Base-by-base conservation (phyloP, 768 basidiomycete species). In the Russula emetica region DNA sequence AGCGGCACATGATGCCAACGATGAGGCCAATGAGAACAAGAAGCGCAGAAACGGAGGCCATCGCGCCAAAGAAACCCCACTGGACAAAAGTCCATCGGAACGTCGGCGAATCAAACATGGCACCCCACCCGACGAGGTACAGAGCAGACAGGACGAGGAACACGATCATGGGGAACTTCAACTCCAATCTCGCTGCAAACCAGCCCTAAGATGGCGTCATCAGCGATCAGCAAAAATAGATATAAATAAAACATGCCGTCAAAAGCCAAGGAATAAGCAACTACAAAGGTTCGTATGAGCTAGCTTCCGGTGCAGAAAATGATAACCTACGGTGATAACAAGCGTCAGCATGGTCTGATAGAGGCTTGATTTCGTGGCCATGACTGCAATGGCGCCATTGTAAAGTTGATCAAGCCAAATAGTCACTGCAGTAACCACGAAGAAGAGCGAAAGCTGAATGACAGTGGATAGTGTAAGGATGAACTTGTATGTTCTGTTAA, bases 391-490 rank as follows among this genome's bases (percentile, higher is more conserved):
- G 42, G 79, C 75, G 38, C 86, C 85, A 70, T 86, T 85, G 72
- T 80, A 83, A 53, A 91, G 76, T 67, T 87, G 87, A 71, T 93
- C 90, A 59, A 92, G 73, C 90, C 90, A 92, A 34, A 92, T 77
- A 13, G 82, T 83, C 28, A 87, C 83, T 3, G 88, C 82, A 50
- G 81, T 78, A 34, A 82, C 78, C 74, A 92, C 84, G 76, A 92
- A 92, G 79, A 91, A 92, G 51, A 89, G 66, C 26, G 85, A 83
- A n/a, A 92, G 76, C 70, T 91, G 90, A 55, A 91, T 83, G 45
- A 82, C 78, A 68, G 88, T 88, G 7, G 87, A 89, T 61, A 91
- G 75, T 18, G 80, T 76, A 45, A 91, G 79, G 61, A 90, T 85
- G 53, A 85, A 75, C 72, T 84, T 88, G 78, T 92, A 92, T 64